Evolutionary conservation across 768 basidiomycete genomes (phyloP).

Genomic region (Kwoniella heveanensis): DNA sequence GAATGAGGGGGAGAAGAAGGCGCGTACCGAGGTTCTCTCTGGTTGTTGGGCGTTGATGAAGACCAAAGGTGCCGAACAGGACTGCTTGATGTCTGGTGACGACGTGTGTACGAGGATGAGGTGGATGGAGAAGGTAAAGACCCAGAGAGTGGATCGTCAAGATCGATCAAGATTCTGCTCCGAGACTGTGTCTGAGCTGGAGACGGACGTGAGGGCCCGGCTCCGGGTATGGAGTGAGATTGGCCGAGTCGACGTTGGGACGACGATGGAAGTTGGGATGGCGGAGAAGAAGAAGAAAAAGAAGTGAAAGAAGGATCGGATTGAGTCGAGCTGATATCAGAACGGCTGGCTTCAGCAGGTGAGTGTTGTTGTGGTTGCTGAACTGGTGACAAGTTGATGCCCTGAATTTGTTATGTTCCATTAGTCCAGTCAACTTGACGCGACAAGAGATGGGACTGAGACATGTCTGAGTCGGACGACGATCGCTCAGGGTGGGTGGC

Average conservation of each 20-base stretch:
- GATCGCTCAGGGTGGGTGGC: no score
- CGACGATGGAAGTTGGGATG: background rate
- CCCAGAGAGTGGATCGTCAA: background rate
- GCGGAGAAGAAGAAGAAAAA: background rate
- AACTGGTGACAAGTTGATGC: background rate
- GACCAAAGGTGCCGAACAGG: background rate
- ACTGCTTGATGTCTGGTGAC: background rate
- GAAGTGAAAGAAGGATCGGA: conserved; percentile 2
- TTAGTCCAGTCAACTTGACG: conserved; percentile 13
- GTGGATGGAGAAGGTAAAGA: background rate
- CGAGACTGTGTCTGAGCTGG: background rate
- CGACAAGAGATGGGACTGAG: background rate
- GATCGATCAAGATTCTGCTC: background rate
- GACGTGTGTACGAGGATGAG: background rate
- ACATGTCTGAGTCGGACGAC: no score
- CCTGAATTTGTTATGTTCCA: background rate
- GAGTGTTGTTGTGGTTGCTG: background rate
- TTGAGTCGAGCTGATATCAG: background rate
- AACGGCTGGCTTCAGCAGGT: background rate
- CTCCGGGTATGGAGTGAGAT: background rate
- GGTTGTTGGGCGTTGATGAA: background rate
- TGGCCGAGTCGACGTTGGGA: background rate
- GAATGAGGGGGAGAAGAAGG: background rate
- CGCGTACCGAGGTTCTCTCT: background rate
- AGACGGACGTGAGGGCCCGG: no score